phyloP scores from a whole-genome alignment of 257 asterid species.

The Plantago ovata region DNA sequence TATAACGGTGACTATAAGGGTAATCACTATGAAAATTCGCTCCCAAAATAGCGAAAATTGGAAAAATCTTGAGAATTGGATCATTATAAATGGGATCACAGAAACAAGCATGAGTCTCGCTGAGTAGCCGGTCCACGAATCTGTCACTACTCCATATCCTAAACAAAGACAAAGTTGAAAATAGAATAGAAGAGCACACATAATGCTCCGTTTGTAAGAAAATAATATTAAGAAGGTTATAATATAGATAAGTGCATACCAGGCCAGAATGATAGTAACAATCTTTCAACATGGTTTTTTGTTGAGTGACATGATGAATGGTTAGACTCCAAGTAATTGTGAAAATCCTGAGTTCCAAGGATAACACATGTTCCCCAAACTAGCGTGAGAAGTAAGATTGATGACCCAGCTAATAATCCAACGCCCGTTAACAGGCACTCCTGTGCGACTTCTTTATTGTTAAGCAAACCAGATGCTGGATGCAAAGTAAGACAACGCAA shows the following conservation, averaged over 20 bases:
- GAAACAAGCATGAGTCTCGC: slow-evolving; percentile 57
- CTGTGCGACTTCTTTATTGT: slow-evolving; percentile 46
- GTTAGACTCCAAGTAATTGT: slow-evolving; percentile 1
- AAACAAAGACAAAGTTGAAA: too few species aligned
- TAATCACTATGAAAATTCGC: slow-evolving; percentile 23
- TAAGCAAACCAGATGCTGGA: slow-evolving; percentile 58
- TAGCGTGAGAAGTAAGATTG: slow-evolving; percentile 53
- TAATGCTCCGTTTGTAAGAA: too few species aligned
- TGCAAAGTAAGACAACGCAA: not conserved
- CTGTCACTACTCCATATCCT: slow-evolving; percentile 52
- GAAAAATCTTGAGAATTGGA: slow-evolving; percentile 34
- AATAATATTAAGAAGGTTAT: too few species aligned
- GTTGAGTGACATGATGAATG: slow-evolving; percentile 13
- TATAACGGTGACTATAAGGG: slow-evolving; percentile 37
- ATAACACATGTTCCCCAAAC: slow-evolving; percentile 62
- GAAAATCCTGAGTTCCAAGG: slow-evolving; percentile 32
- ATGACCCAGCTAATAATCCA: slow-evolving; percentile 69
- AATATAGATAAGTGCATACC: slow-evolving; percentile 34
- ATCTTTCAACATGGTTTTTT: slow-evolving; percentile 30
- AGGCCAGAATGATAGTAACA: slow-evolving; percentile 37
- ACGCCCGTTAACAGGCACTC: slow-evolving; percentile 59
- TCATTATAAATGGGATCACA: slow-evolving; percentile 40
- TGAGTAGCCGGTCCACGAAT: slow-evolving; percentile 37
- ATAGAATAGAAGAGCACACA: too few species aligned
- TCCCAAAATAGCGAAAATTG: slow-evolving; percentile 23